A percentile compares a stretch with the other conserved stretches of the same genome.
Evolutionary conservation across 768 basidiomycete genomes (phyloP).

Genomic region (Mycena rosella): DNA sequence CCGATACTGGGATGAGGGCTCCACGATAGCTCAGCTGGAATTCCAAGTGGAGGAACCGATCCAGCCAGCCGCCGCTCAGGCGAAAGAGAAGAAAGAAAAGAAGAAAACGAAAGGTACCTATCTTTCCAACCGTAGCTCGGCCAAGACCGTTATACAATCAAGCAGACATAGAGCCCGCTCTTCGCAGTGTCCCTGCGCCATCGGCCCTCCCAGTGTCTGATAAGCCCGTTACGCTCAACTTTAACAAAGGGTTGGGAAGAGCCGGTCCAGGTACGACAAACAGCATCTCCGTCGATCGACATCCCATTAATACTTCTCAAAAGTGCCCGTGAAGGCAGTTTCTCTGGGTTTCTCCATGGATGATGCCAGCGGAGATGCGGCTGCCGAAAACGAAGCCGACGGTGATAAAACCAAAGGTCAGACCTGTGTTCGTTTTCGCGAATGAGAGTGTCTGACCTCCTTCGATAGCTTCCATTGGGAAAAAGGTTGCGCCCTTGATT

Average conservation of each 20-base stretch:
- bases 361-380: constrained; percentile 58
- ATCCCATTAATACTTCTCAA: constrained; percentile 28
- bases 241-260: constrained; percentile 63
- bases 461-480: constrained; percentile 21
- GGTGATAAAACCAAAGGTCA: constrained; percentile 53
- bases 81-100: constrained; percentile 69
- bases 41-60: constrained; percentile 80
- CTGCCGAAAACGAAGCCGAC: constrained; percentile 53
- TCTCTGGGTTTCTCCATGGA: constrained; percentile 78
- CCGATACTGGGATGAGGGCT: constrained; percentile 93
- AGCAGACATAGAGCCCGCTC: constrained; percentile 48
- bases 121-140: constrained; percentile 6
- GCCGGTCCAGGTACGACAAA: constrained; percentile 28
- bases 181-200: constrained; percentile 56
- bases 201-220: constrained; percentile 80
- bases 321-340: constrained; percentile 51
- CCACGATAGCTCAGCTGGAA: constrained; percentile 79
- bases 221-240: constrained; percentile 85
- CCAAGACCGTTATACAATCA: not conserved
- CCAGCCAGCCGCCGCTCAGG: constrained; percentile 49
- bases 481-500: constrained; percentile 83
- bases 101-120: constrained; percentile 67
- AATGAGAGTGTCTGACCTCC: not conserved
- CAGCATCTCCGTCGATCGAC: not conserved
- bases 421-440: not conserved